phyloP scores from a whole-genome alignment of 2,329 filamentous ascomycete genomes.

The Arachnomyces sp. region DNA sequence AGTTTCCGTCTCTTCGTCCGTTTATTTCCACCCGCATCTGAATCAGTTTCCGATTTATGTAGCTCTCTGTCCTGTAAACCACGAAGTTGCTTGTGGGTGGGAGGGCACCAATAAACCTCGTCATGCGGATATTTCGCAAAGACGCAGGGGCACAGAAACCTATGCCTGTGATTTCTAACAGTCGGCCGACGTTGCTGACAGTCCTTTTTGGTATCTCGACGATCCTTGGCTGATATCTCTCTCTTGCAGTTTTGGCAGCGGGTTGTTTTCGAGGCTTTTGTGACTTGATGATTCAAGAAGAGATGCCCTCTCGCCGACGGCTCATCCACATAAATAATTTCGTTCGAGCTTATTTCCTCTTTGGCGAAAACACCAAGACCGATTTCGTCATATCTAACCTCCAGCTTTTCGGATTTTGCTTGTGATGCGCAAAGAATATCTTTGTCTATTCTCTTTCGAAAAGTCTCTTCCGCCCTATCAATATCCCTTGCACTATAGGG shows the following conservation, averaged over 20 bases:
- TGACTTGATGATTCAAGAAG: conserved; percentile 4
- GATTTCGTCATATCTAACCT: conserved; percentile 3
- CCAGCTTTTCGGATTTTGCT: conserved; percentile 11
- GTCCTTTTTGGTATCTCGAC: no score
- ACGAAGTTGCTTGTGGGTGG: no score
- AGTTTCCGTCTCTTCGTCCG: conserved; percentile 1
- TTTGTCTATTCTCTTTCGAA: conserved; percentile 17
- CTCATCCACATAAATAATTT: conserved; percentile 26
- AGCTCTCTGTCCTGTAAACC: no score
- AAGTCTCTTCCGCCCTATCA: conserved; percentile 10
- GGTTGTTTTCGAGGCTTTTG: conserved; percentile 3
- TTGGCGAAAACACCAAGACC: conserved; percentile 23
- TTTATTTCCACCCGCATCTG: no score
- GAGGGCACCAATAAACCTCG: no score
- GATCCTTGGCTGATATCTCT: conserved; percentile 4
- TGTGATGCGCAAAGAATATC: conserved; percentile 16
- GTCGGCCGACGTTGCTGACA: no score
- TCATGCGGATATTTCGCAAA: no score
- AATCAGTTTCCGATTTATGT: no score
- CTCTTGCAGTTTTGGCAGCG: conserved; percentile 25
- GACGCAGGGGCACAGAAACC: no score
- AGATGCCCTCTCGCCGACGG: conserved; percentile 30
- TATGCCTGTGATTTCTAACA: no score
- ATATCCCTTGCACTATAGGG: conserved; percentile 22
- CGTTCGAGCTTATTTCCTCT: conserved; percentile 16